These are phyloP conservation scores for Collybiopsis luxurians DNA, from an alignment of 768 basidiomycete species.

Conservation along the genomic window DNA sequence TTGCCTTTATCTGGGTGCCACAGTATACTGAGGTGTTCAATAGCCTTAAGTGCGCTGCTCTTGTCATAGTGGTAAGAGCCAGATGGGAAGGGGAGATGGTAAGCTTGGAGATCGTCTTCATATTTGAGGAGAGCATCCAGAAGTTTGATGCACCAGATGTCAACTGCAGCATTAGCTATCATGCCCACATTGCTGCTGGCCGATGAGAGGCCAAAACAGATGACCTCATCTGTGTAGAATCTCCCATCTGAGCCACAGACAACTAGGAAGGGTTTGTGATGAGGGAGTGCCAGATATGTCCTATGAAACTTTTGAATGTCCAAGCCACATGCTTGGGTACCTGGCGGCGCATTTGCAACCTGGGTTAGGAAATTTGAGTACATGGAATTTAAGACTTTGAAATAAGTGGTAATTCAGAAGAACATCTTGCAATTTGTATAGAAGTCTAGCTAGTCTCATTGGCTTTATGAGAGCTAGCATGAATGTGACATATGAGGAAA, in stretches of 20 bases:
- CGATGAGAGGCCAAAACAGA: constrained; percentile 5
- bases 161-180: constrained; percentile 11
- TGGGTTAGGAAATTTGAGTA: background rate
- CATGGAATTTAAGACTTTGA: background rate
- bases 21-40: constrained; percentile 18
- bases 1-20: constrained; percentile 23
- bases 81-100: constrained; percentile 10
- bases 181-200: constrained; percentile 12
- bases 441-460: background rate
- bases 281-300: constrained; percentile 24
- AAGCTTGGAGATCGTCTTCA: constrained; percentile 29
- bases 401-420: too few species aligned
- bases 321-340: constrained; percentile 9
- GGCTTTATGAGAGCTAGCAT: too few species aligned
- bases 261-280: constrained; percentile 13
- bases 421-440: background rate
- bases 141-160: constrained; percentile 6
- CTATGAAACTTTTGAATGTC: constrained; percentile 17
- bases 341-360: constrained; percentile 10
- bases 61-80: constrained; percentile 7
- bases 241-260: background rate
- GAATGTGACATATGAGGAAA: too few species aligned
- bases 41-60: background rate
- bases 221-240: constrained; percentile 10
- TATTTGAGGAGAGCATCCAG: constrained; percentile 18